These are phyloP conservation scores for Primulina tabacum DNA, from an alignment of 257 asterid species.

Conservation along the genomic window DNA sequence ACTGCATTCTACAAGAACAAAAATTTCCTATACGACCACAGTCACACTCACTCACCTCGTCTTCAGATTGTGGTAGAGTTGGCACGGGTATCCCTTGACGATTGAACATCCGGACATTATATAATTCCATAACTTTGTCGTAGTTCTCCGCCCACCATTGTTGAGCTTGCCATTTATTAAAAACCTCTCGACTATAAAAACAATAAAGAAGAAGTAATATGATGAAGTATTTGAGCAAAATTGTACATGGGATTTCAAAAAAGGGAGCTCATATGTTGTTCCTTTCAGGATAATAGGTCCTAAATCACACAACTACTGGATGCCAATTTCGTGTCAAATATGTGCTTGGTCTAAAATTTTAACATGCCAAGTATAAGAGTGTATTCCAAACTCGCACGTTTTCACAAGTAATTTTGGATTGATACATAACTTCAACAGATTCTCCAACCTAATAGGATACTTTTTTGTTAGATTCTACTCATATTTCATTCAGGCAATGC, in stretches of 20 bases:
- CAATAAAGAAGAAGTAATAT: constrained; percentile 27
- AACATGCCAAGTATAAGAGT: background rate
- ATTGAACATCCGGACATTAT: constrained; percentile 73
- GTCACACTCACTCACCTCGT: constrained; percentile 46
- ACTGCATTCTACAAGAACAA: background rate
- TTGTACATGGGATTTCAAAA: background rate
- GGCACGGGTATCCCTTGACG: constrained; percentile 57
- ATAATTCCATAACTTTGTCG: constrained; percentile 82
- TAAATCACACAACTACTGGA: constrained; percentile 17
- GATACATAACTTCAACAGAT: too few relatives aligned
- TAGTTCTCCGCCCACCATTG: constrained; percentile 89
- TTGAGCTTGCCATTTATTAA: constrained; percentile 91
- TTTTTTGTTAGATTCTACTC: too few relatives aligned
- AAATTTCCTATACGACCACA: background rate
- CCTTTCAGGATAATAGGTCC: constrained; percentile 11
- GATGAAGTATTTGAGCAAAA: constrained; percentile 8
- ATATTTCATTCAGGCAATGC: too few relatives aligned
- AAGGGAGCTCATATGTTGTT: background rate
- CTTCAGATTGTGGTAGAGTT: constrained; percentile 66
- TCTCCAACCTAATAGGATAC: too few relatives aligned
- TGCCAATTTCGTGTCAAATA: background rate
- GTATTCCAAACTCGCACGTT: too few relatives aligned
- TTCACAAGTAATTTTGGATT: too few relatives aligned
- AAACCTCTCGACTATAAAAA: constrained; percentile 76
- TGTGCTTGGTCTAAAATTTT: constrained; percentile 19